Evolutionary conservation across 2,329 filamentous ascomycete genomes (phyloP), one percentile per base, ranked within the genome.

Genomic region (Fusarium solani-melongenae): DNA sequence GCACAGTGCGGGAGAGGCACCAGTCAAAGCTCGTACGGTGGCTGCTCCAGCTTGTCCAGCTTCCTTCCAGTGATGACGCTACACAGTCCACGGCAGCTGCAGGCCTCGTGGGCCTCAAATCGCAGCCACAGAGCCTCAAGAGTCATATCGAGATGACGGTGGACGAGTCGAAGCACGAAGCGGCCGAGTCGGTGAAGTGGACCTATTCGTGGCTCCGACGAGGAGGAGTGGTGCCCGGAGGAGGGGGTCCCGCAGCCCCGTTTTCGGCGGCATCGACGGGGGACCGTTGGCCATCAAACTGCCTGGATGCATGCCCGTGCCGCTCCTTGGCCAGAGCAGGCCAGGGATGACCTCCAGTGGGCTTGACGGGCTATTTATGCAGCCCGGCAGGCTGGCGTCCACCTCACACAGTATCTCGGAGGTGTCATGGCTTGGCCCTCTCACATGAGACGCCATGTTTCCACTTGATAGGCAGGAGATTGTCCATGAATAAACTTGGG

Each of bases 61-160:
- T 22, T 49, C 55, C 68, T 31, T 31, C 27, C 71, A 74, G 64
- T 59, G 51, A 46, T 41, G 24, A 31, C 56, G 34, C 46, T 62
- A 66, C 57, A 66, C 57, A 67, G 67, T 69, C 51, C 62, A 59
- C 53, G 60, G 34, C 22, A 62, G 27, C 36, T 61, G 39, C 38
- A 34, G 58, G 58, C 58, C 58, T 58, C 20, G 70, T 24, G 53
- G 70, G 70, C 70, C 70, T 73, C 70, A 73, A 67, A 71, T 49
- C 44, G 46, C 39, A 33, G 44, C 59, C 59, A 34, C 58, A 46
- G 39, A 34, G 38, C 39, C 29, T 46, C 58, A 58, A 58, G 31
- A 62, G 46, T 36, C 64, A 29, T 57, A 51, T 31, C 17, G 29
- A 46, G 49, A 33, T 29, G 44, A 39, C 44, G 36, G 65, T 46